Percentiles rank a stretch among this genome's conserved stretches.
phyloP scores from a whole-genome alignment of 2,329 filamentous ascomycete species.

The Paraphaeosphaeria minitans region DNA sequence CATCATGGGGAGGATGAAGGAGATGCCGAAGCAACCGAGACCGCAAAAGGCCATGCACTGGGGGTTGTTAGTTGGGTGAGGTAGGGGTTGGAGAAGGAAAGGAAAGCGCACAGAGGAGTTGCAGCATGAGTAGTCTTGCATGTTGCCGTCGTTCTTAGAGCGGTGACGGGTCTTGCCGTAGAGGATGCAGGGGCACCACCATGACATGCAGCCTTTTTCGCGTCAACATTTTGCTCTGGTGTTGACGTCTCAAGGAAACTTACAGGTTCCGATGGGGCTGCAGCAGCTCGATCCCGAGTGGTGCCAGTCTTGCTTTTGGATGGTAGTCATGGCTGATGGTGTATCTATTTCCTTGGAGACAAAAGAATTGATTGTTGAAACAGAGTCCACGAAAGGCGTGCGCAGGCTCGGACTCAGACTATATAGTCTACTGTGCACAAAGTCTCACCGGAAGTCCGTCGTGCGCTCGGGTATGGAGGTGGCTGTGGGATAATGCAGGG shows the following conservation, averaged over 20 bases:
- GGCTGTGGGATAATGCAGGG: slow-evolving; percentile 7
- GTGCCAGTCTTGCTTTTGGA: slow-evolving; percentile 38
- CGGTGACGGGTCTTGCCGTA: slow-evolving; percentile 40
- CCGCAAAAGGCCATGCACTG: slow-evolving; percentile 36
- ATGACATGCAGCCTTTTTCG: slow-evolving; percentile 35
- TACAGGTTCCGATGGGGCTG: slow-evolving; percentile 38
- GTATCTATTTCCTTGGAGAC: neutral
- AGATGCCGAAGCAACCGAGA: slow-evolving; percentile 30
- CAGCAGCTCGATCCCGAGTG: slow-evolving; percentile 36
- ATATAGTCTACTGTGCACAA: slow-evolving; percentile 1
- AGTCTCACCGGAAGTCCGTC: slow-evolving; percentile 9
- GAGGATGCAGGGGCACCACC: slow-evolving; percentile 41
- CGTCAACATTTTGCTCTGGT: slow-evolving; percentile 7
- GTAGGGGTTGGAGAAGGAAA: neutral
- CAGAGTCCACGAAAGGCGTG: neutral
- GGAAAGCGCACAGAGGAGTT: slow-evolving; percentile 29
- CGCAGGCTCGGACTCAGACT: neutral
- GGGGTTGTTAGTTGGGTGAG: slow-evolving; percentile 12
- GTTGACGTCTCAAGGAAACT: slow-evolving; percentile 3
- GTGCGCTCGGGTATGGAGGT: slow-evolving; percentile 2
- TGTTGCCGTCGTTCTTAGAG: slow-evolving; percentile 32
- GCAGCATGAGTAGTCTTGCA: slow-evolving; percentile 34
- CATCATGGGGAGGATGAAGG: slow-evolving; percentile 40
- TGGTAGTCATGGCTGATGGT: slow-evolving; percentile 22
- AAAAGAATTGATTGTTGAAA: slow-evolving; percentile 1